A percentile compares a stretch with the other conserved stretches of the same genome.
These are phyloP conservation scores for Wickerhamomyces sp. DNA, from an alignment of 1,139 yeast genomes.

Conservation along the genomic window DNA sequence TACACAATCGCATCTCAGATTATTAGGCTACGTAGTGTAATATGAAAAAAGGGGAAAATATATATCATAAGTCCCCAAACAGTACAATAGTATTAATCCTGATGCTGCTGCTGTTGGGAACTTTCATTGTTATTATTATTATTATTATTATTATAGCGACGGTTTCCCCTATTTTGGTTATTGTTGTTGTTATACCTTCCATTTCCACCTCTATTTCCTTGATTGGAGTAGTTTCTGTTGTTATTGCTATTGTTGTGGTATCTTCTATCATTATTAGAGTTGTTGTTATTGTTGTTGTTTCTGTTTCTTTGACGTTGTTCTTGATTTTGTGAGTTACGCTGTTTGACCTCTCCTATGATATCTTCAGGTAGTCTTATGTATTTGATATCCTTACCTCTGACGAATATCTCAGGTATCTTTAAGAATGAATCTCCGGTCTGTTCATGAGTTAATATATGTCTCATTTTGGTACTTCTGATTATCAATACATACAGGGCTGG, in stretches of 20 bases:
- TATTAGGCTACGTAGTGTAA: background rate
- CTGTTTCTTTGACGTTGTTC: conserved; percentile 39
- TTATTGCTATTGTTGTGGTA: conserved; percentile 17
- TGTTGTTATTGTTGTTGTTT: conserved; percentile 28
- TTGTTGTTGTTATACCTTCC: conserved; percentile 8
- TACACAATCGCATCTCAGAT: background rate
- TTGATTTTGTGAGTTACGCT: conserved; percentile 51
- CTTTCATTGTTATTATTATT: background rate
- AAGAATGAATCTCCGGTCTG: conserved; percentile 58
- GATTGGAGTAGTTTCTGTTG: conserved; percentile 26
- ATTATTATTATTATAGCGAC: conserved; percentile 1
- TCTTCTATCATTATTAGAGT: conserved; percentile 27
- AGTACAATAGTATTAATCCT: background rate
- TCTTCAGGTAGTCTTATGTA: conserved; percentile 61
- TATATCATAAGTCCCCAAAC: background rate
- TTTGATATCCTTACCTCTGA: conserved; percentile 80
- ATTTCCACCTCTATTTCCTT: conserved; percentile 16
- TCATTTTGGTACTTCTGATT: no score
- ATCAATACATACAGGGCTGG: conserved; percentile 39
- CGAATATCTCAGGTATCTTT: conserved; percentile 72
- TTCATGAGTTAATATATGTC: background rate
- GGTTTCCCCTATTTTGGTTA: conserved; percentile 1
- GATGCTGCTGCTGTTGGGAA: conserved; percentile 1
- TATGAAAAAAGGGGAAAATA: background rate
- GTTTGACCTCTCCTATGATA: conserved; percentile 80